Base-by-base conservation (phyloP, 2,329 filamentous ascomycete species). In the Cryphonectria nitschkei region DNA sequence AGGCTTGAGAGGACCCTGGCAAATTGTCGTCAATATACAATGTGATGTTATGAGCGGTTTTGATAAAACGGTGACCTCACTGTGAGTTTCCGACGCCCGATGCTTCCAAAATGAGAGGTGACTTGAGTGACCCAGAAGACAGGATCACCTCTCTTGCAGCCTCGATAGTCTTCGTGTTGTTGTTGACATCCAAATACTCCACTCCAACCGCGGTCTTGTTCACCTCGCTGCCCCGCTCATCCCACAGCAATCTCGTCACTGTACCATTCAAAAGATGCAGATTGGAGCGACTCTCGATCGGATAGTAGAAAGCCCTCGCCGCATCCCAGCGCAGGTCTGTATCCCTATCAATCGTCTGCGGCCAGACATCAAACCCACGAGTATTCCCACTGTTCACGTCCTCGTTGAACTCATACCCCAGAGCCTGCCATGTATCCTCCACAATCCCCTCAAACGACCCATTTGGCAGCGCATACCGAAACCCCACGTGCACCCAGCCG, bases 31-130 rank as follows among this genome's bases (percentile, higher is more conserved):
- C 54, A 58, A 29, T 6, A 2, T 7, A 19, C 32, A 14, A 58
- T 58, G 54, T 13, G 26, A 32, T 34, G 5, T 16, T 58, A 19
- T 37, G 6, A 1, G 32, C 5, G 6, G 1, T 34, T 43, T 43
- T 6, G 1, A 13, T n/a, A 34, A 34, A 16, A 22, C 2, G n/a
- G 19, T 22, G 22, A n/a, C 66, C 74, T 67, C 75, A 79, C 76
- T 46, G 72, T 7, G 77, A 75, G 65, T 82, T 81, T 0, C 87
- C 87, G 19, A 89, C 81, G 0, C 87, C 87, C 0, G 86, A 89
- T 11, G 80, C 80, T 72, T 88, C 83, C 1, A 89, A 82, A 16
- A 89, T 83, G 0, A 84, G 78, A 0, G 87, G 86, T 11, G 84
- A 85, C 70, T 84, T 82, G 67, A 88, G 80, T 2, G 86, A 78